Evolutionary conservation across 129 eudicot genomes (phyloP).

Genomic region (Flaveria ramosissima): DNA sequence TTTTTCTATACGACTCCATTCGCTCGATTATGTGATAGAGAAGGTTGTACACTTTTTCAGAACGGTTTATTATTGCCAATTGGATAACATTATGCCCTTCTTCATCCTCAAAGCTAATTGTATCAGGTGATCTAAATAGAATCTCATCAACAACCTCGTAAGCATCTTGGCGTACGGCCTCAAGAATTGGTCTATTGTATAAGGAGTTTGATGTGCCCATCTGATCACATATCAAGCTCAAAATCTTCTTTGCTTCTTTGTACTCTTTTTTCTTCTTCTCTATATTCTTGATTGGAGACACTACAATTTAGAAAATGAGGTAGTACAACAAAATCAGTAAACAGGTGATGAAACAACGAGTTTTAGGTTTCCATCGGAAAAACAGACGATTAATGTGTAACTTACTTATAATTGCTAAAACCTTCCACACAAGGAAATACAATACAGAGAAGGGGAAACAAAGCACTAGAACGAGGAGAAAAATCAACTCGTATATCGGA

Average conservation of each 20-base stretch:
- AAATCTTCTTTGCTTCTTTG: background rate
- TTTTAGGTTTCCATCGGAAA: no score
- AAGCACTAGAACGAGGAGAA: conserved; percentile 12
- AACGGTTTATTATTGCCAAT: background rate
- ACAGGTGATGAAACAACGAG: no score
- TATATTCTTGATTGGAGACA: background rate
- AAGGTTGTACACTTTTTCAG: conserved; percentile 6
- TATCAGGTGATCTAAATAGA: background rate
- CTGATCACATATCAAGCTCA: background rate
- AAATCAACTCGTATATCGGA: conserved; percentile 4
- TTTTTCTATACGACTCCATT: background rate
- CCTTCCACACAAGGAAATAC: conserved; percentile 18
- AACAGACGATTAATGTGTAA: no score
- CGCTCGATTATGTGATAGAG: conserved; percentile 9
- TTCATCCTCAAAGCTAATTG: background rate
- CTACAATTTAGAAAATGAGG: background rate
- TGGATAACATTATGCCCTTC: conserved; percentile 7
- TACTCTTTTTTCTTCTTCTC: conserved; percentile 1
- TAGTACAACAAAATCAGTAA: background rate
- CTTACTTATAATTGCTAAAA: background rate
- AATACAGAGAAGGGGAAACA: background rate
- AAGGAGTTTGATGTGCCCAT: background rate
- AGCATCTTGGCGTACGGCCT: background rate
- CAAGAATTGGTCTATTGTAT: background rate
- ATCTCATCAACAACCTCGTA: conserved; percentile 14